A percentile compares a stretch with the other conserved stretches of the same genome.
Conservation (phyloP, 805 yeast genomes). For the Candida rishiriensis region DNA sequence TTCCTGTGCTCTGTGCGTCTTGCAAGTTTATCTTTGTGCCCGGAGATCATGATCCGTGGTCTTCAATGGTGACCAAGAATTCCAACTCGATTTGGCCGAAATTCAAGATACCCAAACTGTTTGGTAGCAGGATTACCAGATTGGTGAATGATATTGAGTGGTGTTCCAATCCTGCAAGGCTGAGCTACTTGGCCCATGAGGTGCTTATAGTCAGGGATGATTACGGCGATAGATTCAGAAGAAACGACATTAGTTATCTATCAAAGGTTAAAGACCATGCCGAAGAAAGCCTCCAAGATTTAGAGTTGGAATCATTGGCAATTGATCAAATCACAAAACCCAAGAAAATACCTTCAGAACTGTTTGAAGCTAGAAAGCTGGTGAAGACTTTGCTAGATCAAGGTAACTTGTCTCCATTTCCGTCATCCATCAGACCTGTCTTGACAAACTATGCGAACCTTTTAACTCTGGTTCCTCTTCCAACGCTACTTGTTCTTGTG, state of each 20-base stretch:
- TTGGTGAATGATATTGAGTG: slow-evolving; percentile 47
- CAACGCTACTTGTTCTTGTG: slow-evolving; percentile 56
- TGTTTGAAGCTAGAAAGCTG: slow-evolving; percentile 60
- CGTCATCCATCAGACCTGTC: slow-evolving; percentile 54
- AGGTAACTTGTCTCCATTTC: slow-evolving; percentile 81
- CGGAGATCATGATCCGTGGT: slow-evolving; percentile 94
- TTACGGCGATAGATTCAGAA: slow-evolving; percentile 59
- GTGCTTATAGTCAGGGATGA: slow-evolving; percentile 73
- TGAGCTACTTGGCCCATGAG: slow-evolving; percentile 81
- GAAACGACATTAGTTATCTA: slow-evolving; percentile 61
- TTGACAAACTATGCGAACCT: slow-evolving; percentile 67
- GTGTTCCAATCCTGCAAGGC: slow-evolving; percentile 74
- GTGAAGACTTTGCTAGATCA: slow-evolving; percentile 84
- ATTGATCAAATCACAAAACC: slow-evolving; percentile 29
- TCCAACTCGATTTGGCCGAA: slow-evolving; percentile 67
- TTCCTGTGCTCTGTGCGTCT: slow-evolving; percentile 45
- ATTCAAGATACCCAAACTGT: slow-evolving; percentile 62
- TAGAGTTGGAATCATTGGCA: slow-evolving; percentile 22
- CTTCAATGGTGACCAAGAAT: slow-evolving; percentile 62
- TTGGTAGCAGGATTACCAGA: slow-evolving; percentile 63
- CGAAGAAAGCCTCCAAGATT: slow-evolving; percentile 14
- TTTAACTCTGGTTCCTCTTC: slow-evolving; percentile 73
- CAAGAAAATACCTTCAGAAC: slow-evolving; percentile 36
- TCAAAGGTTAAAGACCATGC: slow-evolving; percentile 17
- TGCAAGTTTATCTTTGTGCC: slow-evolving; percentile 74